A percentile compares a stretch with the other conserved stretches of the same genome.
Conservation (phyloP, 768 basidiomycete genomes). For the Leccinum sublutescens region DNA sequence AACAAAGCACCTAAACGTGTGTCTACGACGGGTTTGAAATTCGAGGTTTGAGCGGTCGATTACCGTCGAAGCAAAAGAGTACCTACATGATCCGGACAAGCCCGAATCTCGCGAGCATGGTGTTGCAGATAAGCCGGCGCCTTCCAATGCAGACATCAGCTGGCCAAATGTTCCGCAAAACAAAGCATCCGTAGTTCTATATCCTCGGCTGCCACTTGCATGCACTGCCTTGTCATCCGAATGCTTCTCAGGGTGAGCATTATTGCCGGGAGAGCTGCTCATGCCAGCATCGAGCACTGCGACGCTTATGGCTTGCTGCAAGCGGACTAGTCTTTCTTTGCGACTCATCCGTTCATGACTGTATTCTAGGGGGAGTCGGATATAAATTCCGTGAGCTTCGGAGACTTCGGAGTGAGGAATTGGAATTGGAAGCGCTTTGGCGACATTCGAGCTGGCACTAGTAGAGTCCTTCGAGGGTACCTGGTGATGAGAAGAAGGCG, state of each 20-base stretch:
- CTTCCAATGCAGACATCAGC: slow-evolving; percentile 38
- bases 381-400: slow-evolving; percentile 23
- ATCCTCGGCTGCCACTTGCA: slow-evolving; percentile 1
- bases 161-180: slow-evolving; percentile 46
- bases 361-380: slow-evolving; percentile 19
- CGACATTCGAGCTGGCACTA: neutral
- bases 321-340: slow-evolving; percentile 24
- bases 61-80: neutral
- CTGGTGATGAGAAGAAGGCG: neutral
- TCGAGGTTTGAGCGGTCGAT: neutral
- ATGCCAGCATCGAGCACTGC: slow-evolving; percentile 42
- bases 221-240: neutral
- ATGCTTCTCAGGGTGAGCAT: neutral
- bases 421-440: slow-evolving; percentile 24
- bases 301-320: slow-evolving; percentile 36
- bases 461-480: neutral
- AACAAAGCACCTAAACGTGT: slow-evolving; percentile 43
- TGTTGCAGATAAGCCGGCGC: slow-evolving; percentile 35
- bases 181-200: slow-evolving; percentile 29
- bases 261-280: slow-evolving; percentile 31
- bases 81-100: slow-evolving; percentile 32
- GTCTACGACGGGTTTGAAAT: slow-evolving; percentile 22
- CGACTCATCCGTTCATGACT: slow-evolving; percentile 10
- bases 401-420: slow-evolving; percentile 4
- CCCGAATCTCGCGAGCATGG: slow-evolving; percentile 30